These are phyloP conservation scores for Rhodotorula sp. DNA, from an alignment of 1,284 basidiomycete species.

Conservation along the genomic window DNA sequence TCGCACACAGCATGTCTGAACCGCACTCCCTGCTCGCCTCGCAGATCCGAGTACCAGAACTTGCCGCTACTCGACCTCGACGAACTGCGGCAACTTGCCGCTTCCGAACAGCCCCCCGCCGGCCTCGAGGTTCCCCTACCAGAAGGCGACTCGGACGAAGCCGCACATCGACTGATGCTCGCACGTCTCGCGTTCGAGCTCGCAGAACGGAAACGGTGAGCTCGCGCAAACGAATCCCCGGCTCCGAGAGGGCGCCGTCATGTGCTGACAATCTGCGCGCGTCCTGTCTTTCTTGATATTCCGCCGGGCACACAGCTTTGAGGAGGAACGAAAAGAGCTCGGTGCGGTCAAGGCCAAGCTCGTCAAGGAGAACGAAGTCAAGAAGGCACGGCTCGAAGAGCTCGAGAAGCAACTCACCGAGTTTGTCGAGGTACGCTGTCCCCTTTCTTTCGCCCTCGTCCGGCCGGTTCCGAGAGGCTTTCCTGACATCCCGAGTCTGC, in stretches of 20 bases:
- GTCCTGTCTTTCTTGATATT: not conserved
- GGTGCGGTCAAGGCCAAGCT: slow-evolving; percentile 39
- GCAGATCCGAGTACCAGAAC: slow-evolving; percentile 43
- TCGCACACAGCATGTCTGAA: not conserved
- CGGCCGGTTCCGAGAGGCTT: not conserved
- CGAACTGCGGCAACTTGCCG: slow-evolving; percentile 26
- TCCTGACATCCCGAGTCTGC: not conserved
- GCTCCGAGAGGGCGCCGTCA: not conserved
- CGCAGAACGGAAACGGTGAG: slow-evolving; percentile 41
- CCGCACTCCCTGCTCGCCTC: not conserved
- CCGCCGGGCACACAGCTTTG: slow-evolving; percentile 25
- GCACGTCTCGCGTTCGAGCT: slow-evolving; percentile 39
- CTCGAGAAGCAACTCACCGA: slow-evolving; percentile 43
- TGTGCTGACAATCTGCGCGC: not conserved
- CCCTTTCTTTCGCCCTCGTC: not conserved
- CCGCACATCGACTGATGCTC: slow-evolving; percentile 41
- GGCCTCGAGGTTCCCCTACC: slow-evolving; percentile 20
- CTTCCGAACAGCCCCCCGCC: slow-evolving; percentile 2
- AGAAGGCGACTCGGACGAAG: slow-evolving; percentile 15
- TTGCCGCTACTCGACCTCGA: slow-evolving; percentile 33
- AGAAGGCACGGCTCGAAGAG: slow-evolving; percentile 42
- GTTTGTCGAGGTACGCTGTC: slow-evolving; percentile 39
- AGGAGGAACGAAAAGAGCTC: slow-evolving; percentile 41
- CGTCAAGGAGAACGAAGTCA: slow-evolving; percentile 43
- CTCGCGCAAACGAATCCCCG: not conserved